Evolutionary conservation across 225 moss, liverwort and hornwort genomes (phyloP).

Genomic region (Takakia lepidozioides): DNA sequence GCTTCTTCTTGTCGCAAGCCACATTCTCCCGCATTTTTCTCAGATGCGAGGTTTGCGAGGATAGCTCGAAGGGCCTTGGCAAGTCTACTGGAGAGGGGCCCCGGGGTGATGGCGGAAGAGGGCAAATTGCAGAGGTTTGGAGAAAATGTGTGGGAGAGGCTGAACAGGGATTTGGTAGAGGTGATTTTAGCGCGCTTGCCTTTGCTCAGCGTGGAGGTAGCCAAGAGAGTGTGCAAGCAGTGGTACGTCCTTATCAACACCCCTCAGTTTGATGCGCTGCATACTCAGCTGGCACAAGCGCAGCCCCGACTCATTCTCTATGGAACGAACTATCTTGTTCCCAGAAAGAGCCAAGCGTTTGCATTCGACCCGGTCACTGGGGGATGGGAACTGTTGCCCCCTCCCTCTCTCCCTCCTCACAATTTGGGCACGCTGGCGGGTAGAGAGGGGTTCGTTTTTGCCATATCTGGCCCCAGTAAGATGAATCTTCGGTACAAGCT

Average conservation of each 20-base stretch:
- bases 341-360: constrained; percentile 28
- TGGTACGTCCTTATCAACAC: constrained; percentile 21
- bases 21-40: too few species aligned
- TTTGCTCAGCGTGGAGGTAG: constrained; percentile 19
- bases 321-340: constrained; percentile 34
- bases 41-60: too few species aligned
- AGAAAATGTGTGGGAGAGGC: constrained; percentile 17
- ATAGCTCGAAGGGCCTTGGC: too few species aligned
- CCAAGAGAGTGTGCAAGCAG: constrained; percentile 36
- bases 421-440: constrained; percentile 32
- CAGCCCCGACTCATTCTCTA: constrained; percentile 40
- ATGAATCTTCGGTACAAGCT: constrained; percentile 38
- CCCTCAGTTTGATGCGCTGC: constrained; percentile 28
- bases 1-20: too few species aligned
- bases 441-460: constrained; percentile 23
- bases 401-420: constrained; percentile 24
- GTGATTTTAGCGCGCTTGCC: constrained; percentile 33
- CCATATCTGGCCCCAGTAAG: constrained; percentile 30
- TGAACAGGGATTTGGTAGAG: constrained; percentile 39
- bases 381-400: constrained; percentile 24
- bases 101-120: too few species aligned
- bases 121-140: too few species aligned
- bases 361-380: constrained; percentile 22
- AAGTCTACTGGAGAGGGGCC: too few species aligned
- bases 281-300: constrained; percentile 31